phyloP scores from a whole-genome alignment of 192 early-diverging fungal genomes.

The Coemansia umbellata region DNA sequence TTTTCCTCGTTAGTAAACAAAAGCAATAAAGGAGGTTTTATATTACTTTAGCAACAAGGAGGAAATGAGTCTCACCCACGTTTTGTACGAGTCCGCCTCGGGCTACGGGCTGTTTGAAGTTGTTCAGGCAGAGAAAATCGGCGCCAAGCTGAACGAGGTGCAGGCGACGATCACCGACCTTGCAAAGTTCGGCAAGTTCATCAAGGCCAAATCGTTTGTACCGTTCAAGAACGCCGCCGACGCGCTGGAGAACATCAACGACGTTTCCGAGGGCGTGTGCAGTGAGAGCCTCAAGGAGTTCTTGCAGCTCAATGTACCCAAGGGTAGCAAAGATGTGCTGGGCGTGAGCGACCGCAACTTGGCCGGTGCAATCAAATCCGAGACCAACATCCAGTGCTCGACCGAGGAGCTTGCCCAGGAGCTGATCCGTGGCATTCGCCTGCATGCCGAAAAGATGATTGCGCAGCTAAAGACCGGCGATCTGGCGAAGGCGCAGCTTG shows the following conservation, averaged over 20 bases:
- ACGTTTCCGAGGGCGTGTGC: conserved; percentile 95
- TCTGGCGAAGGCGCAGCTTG: conserved; percentile 89
- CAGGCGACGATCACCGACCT: conserved; percentile 79
- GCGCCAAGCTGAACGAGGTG: conserved; percentile 86
- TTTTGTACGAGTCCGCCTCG: conserved; percentile 92
- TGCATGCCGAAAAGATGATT: conserved; percentile 86
- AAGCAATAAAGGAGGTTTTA: too few species aligned
- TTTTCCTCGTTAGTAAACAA: not conserved
- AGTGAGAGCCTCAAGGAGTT: conserved; percentile 87
- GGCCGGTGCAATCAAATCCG: conserved; percentile 60
- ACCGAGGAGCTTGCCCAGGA: conserved; percentile 82
- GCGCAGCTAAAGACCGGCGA: conserved; percentile 89
- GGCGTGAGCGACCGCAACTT: conserved; percentile 88
- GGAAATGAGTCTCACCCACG: conserved; percentile 42
- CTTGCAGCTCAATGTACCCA: conserved; percentile 89
- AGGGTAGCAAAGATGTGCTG: conserved; percentile 69
- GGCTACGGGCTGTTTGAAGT: conserved; percentile 97
- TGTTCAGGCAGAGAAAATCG: conserved; percentile 90
- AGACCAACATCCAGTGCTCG: conserved; percentile 72
- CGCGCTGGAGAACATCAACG: conserved; percentile 97
- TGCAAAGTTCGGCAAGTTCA: conserved; percentile 82
- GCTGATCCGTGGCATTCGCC: conserved; percentile 89
- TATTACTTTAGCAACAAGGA: not conserved
- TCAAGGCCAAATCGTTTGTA: conserved; percentile 91
- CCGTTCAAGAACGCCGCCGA: conserved; percentile 97